Evolutionary conservation across 2,329 filamentous ascomycete species (phyloP), one percentile per base, ranked within the genome.

Genomic region (Xylogone sp.): DNA sequence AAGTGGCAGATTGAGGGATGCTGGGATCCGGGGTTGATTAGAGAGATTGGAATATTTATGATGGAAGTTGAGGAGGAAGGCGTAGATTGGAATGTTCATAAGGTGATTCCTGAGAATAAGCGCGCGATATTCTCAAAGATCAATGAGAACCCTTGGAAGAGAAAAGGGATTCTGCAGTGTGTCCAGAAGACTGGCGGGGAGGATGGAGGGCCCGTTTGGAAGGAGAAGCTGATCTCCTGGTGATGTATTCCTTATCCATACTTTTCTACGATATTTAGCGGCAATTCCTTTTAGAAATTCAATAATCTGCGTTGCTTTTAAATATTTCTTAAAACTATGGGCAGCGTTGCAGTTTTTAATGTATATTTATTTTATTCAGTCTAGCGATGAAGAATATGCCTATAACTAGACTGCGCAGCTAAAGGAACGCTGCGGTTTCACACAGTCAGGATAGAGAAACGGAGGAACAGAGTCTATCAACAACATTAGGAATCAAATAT

Each of bases 31-130:
- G 34, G 43, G 21, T 31, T 51, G 2, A 46, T 44, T 19, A 59
- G 55, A 5, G 53, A 58, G 44, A 43, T 61, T 13, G 57, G 53
- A 8, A 43, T n/a, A n/a, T 58, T 54, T 21, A 39, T 61, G 2
- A 60, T 62, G 56, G 54, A 60, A 43, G 45, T 62, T 12, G 59
- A 63, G 45, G 61, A 63, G 46, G 56, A 59, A 10, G 59, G 56
- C 8, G 43, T 60, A 2, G 54, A 59, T 22, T 49, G 24, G 18
- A 27, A 42, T 27, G 18, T 16, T 20, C 39, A 20, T 3, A 44
- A 20, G 39, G 18, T 27, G 19, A 44, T 49, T 21, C 47, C 47
- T 9, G 47, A 49, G 22, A 45, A 42, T 22, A n/a, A 42, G 18
- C 42, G 47, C 13, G 47, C 47, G n/a, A 43, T 49, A 49, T 31